Conservation (phyloP, 495 filamentous ascomycete genomes). For the Talaromyces borbonicus region DNA sequence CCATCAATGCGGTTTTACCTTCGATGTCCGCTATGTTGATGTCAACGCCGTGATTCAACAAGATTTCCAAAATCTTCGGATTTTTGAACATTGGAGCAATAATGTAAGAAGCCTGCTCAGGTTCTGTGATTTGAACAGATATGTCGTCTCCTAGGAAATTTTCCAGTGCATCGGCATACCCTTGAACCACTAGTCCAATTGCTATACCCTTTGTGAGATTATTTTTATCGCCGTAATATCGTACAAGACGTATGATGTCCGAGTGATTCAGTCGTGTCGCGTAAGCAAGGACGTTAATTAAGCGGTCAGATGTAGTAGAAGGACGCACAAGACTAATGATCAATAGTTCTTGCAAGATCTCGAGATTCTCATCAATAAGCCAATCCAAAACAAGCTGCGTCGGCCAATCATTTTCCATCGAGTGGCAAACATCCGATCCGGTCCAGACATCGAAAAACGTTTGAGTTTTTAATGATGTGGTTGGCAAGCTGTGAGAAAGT, state of each 20-base stretch:
- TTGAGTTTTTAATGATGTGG: background rate
- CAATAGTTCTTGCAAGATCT: constrained; percentile 7
- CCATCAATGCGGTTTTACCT: constrained; percentile 33
- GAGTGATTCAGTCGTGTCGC: background rate
- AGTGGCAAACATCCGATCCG: background rate
- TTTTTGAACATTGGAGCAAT: background rate
- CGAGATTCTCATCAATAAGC: constrained; percentile 6
- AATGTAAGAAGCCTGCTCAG: background rate
- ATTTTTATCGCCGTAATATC: background rate
- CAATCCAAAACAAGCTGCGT: constrained; percentile 8
- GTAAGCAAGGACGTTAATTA: background rate
- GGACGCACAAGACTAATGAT: background rate
- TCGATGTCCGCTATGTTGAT: constrained; percentile 14
- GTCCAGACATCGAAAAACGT: background rate
- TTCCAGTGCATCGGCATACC: background rate
- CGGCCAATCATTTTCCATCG: background rate
- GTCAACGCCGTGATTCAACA: constrained; percentile 16
- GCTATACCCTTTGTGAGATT: background rate
- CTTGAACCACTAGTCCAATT: background rate
- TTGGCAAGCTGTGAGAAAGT: background rate
- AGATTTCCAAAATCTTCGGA: constrained; percentile 6
- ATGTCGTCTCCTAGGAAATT: background rate
- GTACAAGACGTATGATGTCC: background rate
- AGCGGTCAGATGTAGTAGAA: background rate
- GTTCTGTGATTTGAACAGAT: background rate